Evolutionary conservation across 1,284 basidiomycete genomes (phyloP).

Genomic region (Lentinula novae-zelandiae): DNA sequence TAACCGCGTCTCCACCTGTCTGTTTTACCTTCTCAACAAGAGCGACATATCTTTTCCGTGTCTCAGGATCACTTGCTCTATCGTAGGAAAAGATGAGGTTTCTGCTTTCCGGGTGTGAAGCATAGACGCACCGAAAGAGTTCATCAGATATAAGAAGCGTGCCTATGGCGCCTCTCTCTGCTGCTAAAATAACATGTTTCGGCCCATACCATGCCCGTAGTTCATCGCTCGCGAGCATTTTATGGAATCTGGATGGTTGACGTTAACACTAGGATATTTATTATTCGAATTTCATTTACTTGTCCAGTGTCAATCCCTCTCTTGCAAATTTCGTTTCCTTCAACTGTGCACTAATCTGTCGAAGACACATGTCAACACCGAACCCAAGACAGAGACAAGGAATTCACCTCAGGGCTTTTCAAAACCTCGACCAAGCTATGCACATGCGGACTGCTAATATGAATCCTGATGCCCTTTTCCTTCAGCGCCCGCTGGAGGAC

Average conservation of each 20-base stretch:
- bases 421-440: slow-evolving; percentile 94
- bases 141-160: slow-evolving; percentile 95
- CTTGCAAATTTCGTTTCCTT: slow-evolving; percentile 98
- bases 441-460: slow-evolving; percentile 91
- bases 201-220: slow-evolving; percentile 99
- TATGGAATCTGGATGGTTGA: slow-evolving; percentile 73
- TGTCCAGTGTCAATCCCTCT: slow-evolving; percentile 89
- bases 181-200: slow-evolving; percentile 88
- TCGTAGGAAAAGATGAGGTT: background rate
- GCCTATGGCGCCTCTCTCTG: slow-evolving; percentile 91
- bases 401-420: slow-evolving; percentile 82
- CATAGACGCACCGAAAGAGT: slow-evolving; percentile 73
- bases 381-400: slow-evolving; percentile 2
- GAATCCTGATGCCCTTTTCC: slow-evolving; percentile 88
- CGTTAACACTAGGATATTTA: slow-evolving; percentile 1
- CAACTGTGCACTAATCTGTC: slow-evolving; percentile 67
- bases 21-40: slow-evolving; percentile 88
- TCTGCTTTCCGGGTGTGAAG: background rate
- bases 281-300: slow-evolving; percentile 39
- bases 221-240: slow-evolving; percentile 93
- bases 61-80: slow-evolving; percentile 73
- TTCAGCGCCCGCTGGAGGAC: slow-evolving; percentile 65
- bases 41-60: slow-evolving; percentile 81
- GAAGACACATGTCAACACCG: background rate
- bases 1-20: slow-evolving; percentile 90